Evolutionary conservation across 192 early-diverging fungal species (phyloP).

Genomic region (Entomortierella chlamydospora): DNA sequence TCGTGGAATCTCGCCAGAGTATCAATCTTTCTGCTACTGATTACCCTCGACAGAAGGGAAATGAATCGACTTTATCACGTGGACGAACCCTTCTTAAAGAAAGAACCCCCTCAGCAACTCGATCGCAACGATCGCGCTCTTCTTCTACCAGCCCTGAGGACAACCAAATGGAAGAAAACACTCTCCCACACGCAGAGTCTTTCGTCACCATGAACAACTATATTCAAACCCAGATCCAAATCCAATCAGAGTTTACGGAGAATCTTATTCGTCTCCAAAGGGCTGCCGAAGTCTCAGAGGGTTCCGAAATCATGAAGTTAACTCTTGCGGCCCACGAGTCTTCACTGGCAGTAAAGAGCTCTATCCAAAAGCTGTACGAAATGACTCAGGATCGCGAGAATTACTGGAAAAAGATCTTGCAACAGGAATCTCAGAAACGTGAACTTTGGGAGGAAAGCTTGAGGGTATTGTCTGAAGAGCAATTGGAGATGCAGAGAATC

Average conservation of each 20-base stretch:
- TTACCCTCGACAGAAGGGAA: background rate
- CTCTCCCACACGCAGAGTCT: constrained; percentile 58
- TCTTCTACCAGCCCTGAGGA: constrained; percentile 34
- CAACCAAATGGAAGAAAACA: background rate
- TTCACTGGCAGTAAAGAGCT: constrained; percentile 37
- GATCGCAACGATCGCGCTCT: constrained; percentile 37
- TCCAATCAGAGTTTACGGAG: constrained; percentile 68
- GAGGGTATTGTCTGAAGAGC: constrained; percentile 55
- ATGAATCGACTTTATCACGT: constrained; percentile 6
- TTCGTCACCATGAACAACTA: constrained; percentile 60
- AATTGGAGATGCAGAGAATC: constrained; percentile 59
- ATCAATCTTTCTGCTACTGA: constrained; percentile 17
- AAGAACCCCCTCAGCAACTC: background rate
- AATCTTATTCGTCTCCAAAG: constrained; percentile 54
- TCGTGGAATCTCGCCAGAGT: constrained; percentile 37
- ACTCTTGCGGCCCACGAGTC: constrained; percentile 40
- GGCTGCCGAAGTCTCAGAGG: constrained; percentile 36
- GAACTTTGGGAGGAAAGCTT: constrained; percentile 62
- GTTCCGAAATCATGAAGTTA: constrained; percentile 37
- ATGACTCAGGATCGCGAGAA: constrained; percentile 60
- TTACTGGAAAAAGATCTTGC: constrained; percentile 58
- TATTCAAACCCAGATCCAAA: constrained; percentile 67
- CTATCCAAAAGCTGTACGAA: constrained; percentile 29
- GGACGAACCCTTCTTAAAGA: constrained; percentile 15
- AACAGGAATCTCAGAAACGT: constrained; percentile 60